Conservation (phyloP, 495 filamentous ascomycete genomes). For the Trichoderma orchidacearum region DNA sequence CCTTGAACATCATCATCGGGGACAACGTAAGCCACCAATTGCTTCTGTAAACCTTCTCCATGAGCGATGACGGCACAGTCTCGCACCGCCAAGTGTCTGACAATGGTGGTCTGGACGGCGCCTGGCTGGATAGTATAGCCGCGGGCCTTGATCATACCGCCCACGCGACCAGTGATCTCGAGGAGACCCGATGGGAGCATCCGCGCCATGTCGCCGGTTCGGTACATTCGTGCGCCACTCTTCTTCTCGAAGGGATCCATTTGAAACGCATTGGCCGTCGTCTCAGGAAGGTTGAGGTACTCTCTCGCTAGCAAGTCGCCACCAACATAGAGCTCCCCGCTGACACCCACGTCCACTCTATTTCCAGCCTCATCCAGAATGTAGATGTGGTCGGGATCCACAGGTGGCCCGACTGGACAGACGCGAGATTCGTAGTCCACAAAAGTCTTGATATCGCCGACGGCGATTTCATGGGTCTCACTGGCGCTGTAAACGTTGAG, state of each 20-base stretch:
- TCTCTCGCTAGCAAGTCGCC: slow-evolving; percentile 53
- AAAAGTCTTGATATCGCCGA: slow-evolving; percentile 53
- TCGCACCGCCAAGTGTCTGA: slow-evolving; percentile 43
- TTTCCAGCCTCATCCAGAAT: slow-evolving; percentile 45
- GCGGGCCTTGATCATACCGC: slow-evolving; percentile 52
- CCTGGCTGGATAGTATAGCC: slow-evolving; percentile 56
- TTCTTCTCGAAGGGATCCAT: slow-evolving; percentile 26
- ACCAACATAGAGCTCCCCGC: slow-evolving; percentile 57
- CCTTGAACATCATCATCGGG: slow-evolving; percentile 38
- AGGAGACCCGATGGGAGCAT: slow-evolving; percentile 47
- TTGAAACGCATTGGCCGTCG: slow-evolving; percentile 51
- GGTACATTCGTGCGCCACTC: slow-evolving; percentile 42
- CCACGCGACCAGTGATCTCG: slow-evolving; percentile 61
- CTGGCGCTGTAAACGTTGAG: slow-evolving; percentile 62
- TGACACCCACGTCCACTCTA: slow-evolving; percentile 22
- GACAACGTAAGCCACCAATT: slow-evolving; percentile 56
- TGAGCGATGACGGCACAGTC: slow-evolving; percentile 45
- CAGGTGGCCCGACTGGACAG: slow-evolving; percentile 48
- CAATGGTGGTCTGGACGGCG: slow-evolving; percentile 49
- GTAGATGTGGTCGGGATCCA: slow-evolving; percentile 44
- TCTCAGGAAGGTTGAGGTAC: slow-evolving; percentile 60
- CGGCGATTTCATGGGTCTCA: slow-evolving; percentile 61
- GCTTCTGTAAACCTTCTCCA: slow-evolving; percentile 51
- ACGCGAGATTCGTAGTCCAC: slow-evolving; percentile 27
- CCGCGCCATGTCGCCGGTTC: slow-evolving; percentile 57